phyloP scores from a whole-genome alignment of 768 basidiomycete genomes.

The Naganishia vishniacii region DNA sequence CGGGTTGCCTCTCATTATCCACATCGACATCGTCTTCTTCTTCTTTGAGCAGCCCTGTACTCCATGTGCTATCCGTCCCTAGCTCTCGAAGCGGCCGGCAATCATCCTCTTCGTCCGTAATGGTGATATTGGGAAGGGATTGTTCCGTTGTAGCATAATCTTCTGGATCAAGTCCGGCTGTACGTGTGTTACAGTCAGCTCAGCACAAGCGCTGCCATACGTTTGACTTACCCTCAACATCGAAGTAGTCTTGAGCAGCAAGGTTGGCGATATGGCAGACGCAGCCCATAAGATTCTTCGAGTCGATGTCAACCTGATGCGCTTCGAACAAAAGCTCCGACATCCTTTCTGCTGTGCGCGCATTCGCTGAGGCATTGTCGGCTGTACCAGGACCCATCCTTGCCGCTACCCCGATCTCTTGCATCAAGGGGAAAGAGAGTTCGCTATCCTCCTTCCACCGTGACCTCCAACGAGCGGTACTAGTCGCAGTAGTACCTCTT shows the following conservation, averaged over 20 bases:
- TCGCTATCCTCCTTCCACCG: background rate
- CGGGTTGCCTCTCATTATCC: too few species aligned
- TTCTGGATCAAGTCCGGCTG: too few species aligned
- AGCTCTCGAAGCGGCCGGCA: too few species aligned
- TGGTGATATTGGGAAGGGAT: too few species aligned
- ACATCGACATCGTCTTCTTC: too few species aligned
- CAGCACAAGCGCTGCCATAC: background rate
- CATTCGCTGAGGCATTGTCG: background rate
- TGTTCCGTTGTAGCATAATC: too few species aligned
- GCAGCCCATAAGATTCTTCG: background rate
- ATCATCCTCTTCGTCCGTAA: too few species aligned
- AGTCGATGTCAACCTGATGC: background rate
- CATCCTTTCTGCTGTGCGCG: background rate
- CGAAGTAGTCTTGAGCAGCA: background rate
- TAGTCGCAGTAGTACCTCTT: background rate
- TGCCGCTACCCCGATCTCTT: background rate
- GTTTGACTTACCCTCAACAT: background rate
- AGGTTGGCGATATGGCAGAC: slow-evolving; percentile 8
- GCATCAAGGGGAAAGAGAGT: background rate
- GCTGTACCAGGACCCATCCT: background rate
- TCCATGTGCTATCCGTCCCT: too few species aligned
- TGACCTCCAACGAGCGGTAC: background rate
- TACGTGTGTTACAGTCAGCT: too few species aligned
- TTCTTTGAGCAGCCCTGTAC: too few species aligned
- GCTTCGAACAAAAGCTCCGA: background rate